Evolutionary conservation across 176 grass and related monocot genomes (phyloP), one percentile per base, ranked within the genome.

Genomic region (Rhipidocladum racemiflorum): DNA sequence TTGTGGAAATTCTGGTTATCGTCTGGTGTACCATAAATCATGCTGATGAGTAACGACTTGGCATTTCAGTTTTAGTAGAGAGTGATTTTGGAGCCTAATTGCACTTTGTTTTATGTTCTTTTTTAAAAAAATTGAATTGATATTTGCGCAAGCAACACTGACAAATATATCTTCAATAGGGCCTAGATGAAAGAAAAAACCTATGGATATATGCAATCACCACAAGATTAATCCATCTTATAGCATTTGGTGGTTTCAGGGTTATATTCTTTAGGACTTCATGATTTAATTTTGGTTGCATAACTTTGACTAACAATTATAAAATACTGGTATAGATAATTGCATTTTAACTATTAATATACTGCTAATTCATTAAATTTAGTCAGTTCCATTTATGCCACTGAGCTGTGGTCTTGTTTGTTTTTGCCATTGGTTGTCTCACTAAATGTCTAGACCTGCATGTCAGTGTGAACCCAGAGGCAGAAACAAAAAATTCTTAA

Each of bases 1-100:
- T 81, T 57, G n/a, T 71, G 55, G 56, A 72, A 79, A 70, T 64
- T 16, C 32, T 70, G 53, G n/a, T 34, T 64, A 50, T 79, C 75
- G 24, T 68, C 32, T 61, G 0, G 4, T 65, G 75, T 68, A 73
- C 75, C 17, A 53, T 14, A 53, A 84, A 69, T 74, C 9, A 49
- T 74, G 42, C 50, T 53, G 75, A 80, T 74, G 49, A 59, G 49
- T 61, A 55, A 71, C 5, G 25, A 72, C 27, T 56, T 49, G 27
- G 63, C 16, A 18, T 65, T 78, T 89, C 65, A 64, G 55, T 76
- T 27, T 49, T 72, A 27, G 68, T 10, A 51, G 64, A 34, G 12
- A 67, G 53, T 59, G 51, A 18, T 88, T 60, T 54, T 38, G 6
- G 66, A 84, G 35, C 25, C 28, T 68, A 84, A 1, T 21, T 68